Evolutionary conservation across 805 yeast genomes (phyloP), one percentile per base, ranked within the genome.

Genomic region (Groenewaldozyma salmanticensis): DNA sequence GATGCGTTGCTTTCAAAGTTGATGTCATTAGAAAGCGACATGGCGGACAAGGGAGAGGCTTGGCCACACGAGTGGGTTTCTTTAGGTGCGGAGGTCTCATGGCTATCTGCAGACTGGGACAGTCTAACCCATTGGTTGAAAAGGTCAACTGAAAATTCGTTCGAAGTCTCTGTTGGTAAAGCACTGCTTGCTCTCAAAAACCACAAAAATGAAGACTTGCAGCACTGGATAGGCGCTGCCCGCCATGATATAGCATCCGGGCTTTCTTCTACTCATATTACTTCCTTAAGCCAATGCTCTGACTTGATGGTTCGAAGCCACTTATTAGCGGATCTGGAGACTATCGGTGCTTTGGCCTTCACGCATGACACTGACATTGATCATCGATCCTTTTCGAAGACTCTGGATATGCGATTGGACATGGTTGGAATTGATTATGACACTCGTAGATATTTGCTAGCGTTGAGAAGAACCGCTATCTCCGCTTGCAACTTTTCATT

Each of bases 1-100:
- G 82, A 80, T 21, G 77, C 79, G 43, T 73, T 79, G 2, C 61
- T 81, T 2, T 59, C 71, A 1, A 71, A 73, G 31, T 62, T 84
- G 18, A 63, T 71, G 4, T 54, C 57, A 2, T 48, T 59, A 46
- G 66, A 34, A 4, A 20, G 37, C 9, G 36, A 20, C 6, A 33
- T 32, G 11, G 18, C 36, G 5, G 22, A 16, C 2, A 36, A 48
- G 4, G 19, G 47, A 1, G 42, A 43, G n/a, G 17, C 19, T 5
- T 31, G 70, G 9, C 74, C 75, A 0, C 61, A 66, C 18, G 81
- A 75, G 2, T 79, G 84, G 79, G 61, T 78, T 2, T 62, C 71
- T 43, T 70, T 80, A 35, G 96, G 88, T 0, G 60, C 86, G 2
- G 83, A 81, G 44, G 81, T 95, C 0, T 74, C 95, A 0, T 74